phyloP scores from a whole-genome alignment of 2,329 filamentous ascomycete species.

The Apiospora sp. region DNA sequence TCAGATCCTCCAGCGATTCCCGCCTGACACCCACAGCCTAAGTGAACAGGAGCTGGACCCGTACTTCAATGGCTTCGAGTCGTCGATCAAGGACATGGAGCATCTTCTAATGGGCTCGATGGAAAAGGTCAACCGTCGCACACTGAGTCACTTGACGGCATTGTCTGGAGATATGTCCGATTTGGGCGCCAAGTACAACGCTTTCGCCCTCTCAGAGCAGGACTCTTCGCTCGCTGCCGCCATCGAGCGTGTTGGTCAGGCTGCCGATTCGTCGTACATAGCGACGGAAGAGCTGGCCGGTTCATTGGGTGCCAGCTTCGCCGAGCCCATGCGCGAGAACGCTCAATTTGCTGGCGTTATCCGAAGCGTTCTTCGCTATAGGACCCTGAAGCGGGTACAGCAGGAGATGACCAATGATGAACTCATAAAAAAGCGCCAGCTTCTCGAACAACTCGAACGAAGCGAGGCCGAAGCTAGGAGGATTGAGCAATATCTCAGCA shows the following conservation, averaged over 20 bases:
- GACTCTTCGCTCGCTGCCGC: slow-evolving; percentile 88
- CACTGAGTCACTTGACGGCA: slow-evolving; percentile 83
- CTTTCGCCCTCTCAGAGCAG: slow-evolving; percentile 93
- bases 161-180: slow-evolving; percentile 90
- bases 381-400: slow-evolving; percentile 92
- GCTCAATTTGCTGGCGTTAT: slow-evolving; percentile 97
- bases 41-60: slow-evolving; percentile 92
- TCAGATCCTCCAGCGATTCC: slow-evolving; percentile 81
- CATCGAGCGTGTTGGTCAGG: slow-evolving; percentile 93
- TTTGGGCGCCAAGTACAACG: slow-evolving; percentile 94
- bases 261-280: slow-evolving; percentile 94
- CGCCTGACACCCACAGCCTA: slow-evolving; percentile 76
- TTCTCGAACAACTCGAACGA: slow-evolving; percentile 88
- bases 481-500: slow-evolving; percentile 90
- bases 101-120: slow-evolving; percentile 88
- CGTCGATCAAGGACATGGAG: slow-evolving; percentile 91
- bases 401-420: slow-evolving; percentile 98
- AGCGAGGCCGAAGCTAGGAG: slow-evolving; percentile 93
- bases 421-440: slow-evolving; percentile 81
- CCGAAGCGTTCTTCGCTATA: slow-evolving; percentile 84
- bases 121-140: slow-evolving; percentile 94
- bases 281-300: slow-evolving; percentile 90
- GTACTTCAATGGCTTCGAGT: slow-evolving; percentile 94
- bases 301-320: slow-evolving; percentile 90
- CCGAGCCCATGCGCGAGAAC: slow-evolving; percentile 97